Conservation (phyloP, 2,329 filamentous ascomycete species). For the Stachybotrys echinatus region DNA sequence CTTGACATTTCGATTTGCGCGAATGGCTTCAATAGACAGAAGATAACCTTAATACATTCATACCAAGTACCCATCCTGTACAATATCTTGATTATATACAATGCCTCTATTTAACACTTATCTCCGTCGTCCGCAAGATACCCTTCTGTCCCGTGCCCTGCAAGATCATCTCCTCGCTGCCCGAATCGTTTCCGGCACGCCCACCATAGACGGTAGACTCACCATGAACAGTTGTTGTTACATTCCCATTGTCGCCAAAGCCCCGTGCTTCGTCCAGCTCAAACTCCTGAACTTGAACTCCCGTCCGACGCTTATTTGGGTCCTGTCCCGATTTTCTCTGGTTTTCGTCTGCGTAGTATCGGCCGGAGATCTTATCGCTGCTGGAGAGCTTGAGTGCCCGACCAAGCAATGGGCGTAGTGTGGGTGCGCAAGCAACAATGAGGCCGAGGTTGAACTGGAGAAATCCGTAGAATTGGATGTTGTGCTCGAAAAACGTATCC, state of each 20-base stretch:
- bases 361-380: neutral
- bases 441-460: conserved; percentile 30
- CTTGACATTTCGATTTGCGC: too few species aligned
- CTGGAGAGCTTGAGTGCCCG: conserved; percentile 4
- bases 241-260: neutral
- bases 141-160: neutral
- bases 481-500: neutral
- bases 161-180: conserved; percentile 4
- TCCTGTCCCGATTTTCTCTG: neutral
- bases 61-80: too few species aligned
- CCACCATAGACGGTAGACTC: too few species aligned
- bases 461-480: neutral
- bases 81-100: too few species aligned
- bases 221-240: too few species aligned
- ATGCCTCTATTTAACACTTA: too few species aligned
- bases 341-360: neutral
- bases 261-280: neutral
- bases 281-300: neutral
- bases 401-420: conserved; percentile 26
- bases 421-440: conserved; percentile 29
- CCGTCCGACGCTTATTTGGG: neutral
- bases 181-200: neutral
- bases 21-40: too few species aligned
- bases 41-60: too few species aligned
- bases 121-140: neutral